Evolutionary conservation across 2,329 filamentous ascomycete genomes (phyloP).

Genomic region (Neofusicoccum parvum): DNA sequence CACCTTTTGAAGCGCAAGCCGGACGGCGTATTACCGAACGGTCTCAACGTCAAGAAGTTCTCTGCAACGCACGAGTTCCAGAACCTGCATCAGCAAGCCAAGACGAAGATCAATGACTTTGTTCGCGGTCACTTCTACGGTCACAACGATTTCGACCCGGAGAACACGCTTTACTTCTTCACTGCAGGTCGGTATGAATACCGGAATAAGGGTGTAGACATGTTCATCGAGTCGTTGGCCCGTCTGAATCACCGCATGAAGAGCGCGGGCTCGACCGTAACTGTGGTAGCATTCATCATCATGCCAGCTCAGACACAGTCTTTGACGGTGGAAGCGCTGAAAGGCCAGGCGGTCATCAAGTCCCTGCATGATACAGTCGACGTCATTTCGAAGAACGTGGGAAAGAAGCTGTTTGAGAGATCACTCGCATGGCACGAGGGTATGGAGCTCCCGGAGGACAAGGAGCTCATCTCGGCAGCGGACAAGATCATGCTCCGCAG

Average conservation of each 20-base stretch:
- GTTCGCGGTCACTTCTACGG: constrained; percentile 98
- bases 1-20: constrained; percentile 97
- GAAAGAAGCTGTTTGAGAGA: constrained; percentile 90
- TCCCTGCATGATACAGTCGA: constrained; percentile 90
- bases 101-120: constrained; percentile 98
- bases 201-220: constrained; percentile 97
- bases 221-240: constrained; percentile 97
- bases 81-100: constrained; percentile 93
- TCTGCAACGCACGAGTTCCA: constrained; percentile 98
- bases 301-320: constrained; percentile 97
- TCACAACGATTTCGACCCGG: constrained; percentile 94
- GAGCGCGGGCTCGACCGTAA: constrained; percentile 80
- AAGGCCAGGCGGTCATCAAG: constrained; percentile 97
- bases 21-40: constrained; percentile 93
- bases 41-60: constrained; percentile 97
- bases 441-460: constrained; percentile 90
- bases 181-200: constrained; percentile 97
- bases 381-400: constrained; percentile 89
- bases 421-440: constrained; percentile 96
- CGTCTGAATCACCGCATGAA: constrained; percentile 94
- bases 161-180: constrained; percentile 98
- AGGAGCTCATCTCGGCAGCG: constrained; percentile 88
- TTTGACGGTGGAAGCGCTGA: constrained; percentile 90
- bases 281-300: constrained; percentile 96
- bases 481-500: constrained; percentile 91